A percentile compares a stretch with the other conserved stretches of the same genome.
phyloP scores from a whole-genome alignment of 2,329 filamentous ascomycete species.

The Cordyceps pruinosa region DNA sequence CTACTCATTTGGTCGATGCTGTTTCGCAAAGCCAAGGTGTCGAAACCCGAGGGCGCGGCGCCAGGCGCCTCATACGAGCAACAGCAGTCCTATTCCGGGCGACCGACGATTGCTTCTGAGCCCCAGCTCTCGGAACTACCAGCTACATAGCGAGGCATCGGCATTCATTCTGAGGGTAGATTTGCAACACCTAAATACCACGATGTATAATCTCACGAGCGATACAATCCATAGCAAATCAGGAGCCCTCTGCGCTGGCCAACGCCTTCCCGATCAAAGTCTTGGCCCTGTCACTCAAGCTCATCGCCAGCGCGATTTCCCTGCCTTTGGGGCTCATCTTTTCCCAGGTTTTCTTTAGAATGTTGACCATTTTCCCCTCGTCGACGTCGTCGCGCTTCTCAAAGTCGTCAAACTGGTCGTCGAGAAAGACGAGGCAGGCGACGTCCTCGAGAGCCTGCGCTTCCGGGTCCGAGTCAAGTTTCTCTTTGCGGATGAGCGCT shows the following conservation, averaged over 20 bases:
- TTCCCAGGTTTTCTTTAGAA: slow-evolving; percentile 66
- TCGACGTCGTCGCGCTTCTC: slow-evolving; percentile 58
- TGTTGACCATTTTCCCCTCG: slow-evolving; percentile 68
- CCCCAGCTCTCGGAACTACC: neutral
- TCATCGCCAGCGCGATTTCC: slow-evolving; percentile 58
- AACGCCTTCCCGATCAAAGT: slow-evolving; percentile 58
- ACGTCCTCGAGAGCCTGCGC: slow-evolving; percentile 77
- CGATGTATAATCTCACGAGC: too few species aligned
- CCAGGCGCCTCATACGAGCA: neutral
- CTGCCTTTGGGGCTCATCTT: slow-evolving; percentile 64
- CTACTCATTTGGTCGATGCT: neutral
- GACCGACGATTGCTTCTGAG: neutral
- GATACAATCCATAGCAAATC: neutral
- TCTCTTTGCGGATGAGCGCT: slow-evolving; percentile 72
- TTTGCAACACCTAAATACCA: neutral
- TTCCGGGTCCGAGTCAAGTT: slow-evolving; percentile 51
- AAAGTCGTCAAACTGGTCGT: slow-evolving; percentile 80
- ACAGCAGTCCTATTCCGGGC: neutral
- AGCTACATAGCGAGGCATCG: neutral
- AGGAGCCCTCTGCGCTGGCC: slow-evolving; percentile 16
- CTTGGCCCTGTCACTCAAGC: slow-evolving; percentile 56
- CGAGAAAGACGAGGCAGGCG: slow-evolving; percentile 79
- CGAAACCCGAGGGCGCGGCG: neutral
- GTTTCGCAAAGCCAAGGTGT: neutral
- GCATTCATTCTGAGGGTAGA: neutral